Conservation (phyloP, 257 asterid genomes). For the Fraxinus anomala region DNA sequence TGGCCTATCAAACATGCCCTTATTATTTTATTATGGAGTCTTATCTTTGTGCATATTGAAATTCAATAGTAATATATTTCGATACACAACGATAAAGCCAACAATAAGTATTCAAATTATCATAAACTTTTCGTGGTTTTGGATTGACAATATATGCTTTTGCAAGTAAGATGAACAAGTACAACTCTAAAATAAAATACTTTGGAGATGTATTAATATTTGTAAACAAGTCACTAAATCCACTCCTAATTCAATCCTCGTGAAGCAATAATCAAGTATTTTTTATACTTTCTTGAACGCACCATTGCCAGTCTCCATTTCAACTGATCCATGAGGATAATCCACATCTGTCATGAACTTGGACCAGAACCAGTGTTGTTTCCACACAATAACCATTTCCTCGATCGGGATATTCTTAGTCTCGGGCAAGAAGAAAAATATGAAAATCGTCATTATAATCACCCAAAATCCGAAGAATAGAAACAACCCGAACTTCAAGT, state of each 20-base stretch:
- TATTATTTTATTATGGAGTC: not conserved
- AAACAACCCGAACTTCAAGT: slow-evolving; percentile 74
- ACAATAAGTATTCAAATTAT: not conserved
- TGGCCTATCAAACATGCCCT: too few relatives aligned
- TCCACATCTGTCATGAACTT: slow-evolving; percentile 48
- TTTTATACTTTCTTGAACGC: slow-evolving; percentile 25
- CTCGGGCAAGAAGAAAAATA: slow-evolving; percentile 74
- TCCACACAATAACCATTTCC: slow-evolving; percentile 79
- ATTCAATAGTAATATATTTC: too few relatives aligned
- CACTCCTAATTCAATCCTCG: not conserved
- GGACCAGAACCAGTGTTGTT: slow-evolving; percentile 80
- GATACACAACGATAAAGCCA: not conserved
- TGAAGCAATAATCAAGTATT: not conserved
- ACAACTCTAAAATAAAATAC: not conserved
- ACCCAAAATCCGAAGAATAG: slow-evolving; percentile 67
- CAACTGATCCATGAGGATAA: slow-evolving; percentile 30
- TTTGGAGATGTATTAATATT: not conserved
- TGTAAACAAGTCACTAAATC: not conserved
- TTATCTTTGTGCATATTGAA: not conserved
- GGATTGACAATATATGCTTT: not conserved
- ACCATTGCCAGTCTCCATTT: slow-evolving; percentile 27
- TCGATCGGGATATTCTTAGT: slow-evolving; percentile 80
- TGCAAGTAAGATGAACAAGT: not conserved
- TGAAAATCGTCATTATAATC: slow-evolving; percentile 53
- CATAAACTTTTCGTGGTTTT: not conserved